Conservation (phyloP, 2,329 filamentous ascomycete genomes). For the Alternaria angustiovoidea region DNA sequence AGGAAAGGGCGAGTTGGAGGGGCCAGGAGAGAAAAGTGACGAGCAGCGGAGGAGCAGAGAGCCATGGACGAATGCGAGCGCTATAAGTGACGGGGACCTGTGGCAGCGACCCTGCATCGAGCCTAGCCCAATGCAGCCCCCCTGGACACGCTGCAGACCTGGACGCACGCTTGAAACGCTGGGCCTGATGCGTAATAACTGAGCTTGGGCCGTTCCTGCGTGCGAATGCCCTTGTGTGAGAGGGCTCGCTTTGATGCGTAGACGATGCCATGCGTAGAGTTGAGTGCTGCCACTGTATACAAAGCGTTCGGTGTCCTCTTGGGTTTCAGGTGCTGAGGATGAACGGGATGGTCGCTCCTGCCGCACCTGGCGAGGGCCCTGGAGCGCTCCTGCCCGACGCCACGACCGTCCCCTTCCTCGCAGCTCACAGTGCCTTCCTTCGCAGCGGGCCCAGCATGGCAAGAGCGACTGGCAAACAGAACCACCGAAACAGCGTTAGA, state of each 20-base stretch:
- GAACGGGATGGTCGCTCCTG: constrained; percentile 9
- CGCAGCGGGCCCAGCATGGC: constrained; percentile 11
- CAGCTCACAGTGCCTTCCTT: constrained; percentile 2
- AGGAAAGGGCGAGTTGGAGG: constrained; percentile 58
- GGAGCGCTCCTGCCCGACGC: constrained; percentile 7
- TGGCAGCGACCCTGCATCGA: constrained; percentile 22
- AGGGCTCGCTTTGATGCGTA: constrained; percentile 5
- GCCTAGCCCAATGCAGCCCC: constrained; percentile 16
- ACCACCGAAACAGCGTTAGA: constrained; percentile 7
- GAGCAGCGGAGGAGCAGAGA: constrained; percentile 66
- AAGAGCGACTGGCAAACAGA: constrained; percentile 16
- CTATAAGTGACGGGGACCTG: constrained; percentile 30
- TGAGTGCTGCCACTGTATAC: constrained; percentile 9
- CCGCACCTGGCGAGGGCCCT: constrained; percentile 11
- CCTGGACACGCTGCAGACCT: constrained; percentile 18
- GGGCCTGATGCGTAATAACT: constrained; percentile 31
- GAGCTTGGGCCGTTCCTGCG: constrained; percentile 28
- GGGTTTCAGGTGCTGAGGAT: constrained; percentile 1
- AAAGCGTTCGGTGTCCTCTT: constrained; percentile 7
- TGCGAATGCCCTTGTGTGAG: constrained; percentile 6
- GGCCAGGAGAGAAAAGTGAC: constrained; percentile 44
- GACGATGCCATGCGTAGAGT: neutral
- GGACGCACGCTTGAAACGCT: constrained; percentile 34
- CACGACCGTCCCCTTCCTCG: neutral
- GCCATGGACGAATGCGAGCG: constrained; percentile 22